Percentiles rank a stretch among this genome's conserved stretches.
phyloP scores from a whole-genome alignment of 2,329 filamentous ascomycete genomes.

The Sarocladium brachiariae region DNA sequence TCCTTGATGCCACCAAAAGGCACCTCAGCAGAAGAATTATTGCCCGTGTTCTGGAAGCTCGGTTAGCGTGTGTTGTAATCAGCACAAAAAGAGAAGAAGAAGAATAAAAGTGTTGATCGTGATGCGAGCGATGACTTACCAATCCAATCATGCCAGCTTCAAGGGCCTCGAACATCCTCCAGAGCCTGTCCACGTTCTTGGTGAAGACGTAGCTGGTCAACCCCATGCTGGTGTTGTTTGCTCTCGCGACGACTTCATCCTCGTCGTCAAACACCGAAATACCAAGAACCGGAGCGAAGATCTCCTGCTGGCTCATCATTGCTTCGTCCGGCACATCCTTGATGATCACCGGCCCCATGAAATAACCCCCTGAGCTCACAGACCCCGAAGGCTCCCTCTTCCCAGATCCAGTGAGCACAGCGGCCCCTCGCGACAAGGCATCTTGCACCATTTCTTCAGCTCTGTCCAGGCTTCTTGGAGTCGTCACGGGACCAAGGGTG shows the following conservation, averaged over 20 bases:
- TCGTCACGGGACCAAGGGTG: constrained; percentile 24
- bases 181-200: constrained; percentile 23
- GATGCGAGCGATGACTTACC: constrained; percentile 13
- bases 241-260: constrained; percentile 40
- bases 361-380: constrained; percentile 48
- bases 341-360: constrained; percentile 65
- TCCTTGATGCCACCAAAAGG: constrained; percentile 29
- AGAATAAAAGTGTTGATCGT: too few species aligned
- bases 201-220: constrained; percentile 23
- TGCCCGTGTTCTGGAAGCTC: constrained; percentile 39
- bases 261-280: constrained; percentile 37
- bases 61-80: too few species aligned
- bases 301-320: constrained; percentile 18
- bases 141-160: constrained; percentile 49
- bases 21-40: constrained; percentile 36
- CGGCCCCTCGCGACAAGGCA: constrained; percentile 55
- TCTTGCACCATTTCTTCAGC: constrained; percentile 48
- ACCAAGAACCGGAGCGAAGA: constrained; percentile 34
- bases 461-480: constrained; percentile 25
- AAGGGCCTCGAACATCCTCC: constrained; percentile 40
- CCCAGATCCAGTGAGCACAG: constrained; percentile 15
- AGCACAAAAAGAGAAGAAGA: too few species aligned
- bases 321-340: constrained; percentile 33
- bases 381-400: background rate
- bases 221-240: constrained; percentile 40